Conservation (phyloP, 371 early-diverging fungal genomes). For the Quaeritorhiza haematococci region DNA sequence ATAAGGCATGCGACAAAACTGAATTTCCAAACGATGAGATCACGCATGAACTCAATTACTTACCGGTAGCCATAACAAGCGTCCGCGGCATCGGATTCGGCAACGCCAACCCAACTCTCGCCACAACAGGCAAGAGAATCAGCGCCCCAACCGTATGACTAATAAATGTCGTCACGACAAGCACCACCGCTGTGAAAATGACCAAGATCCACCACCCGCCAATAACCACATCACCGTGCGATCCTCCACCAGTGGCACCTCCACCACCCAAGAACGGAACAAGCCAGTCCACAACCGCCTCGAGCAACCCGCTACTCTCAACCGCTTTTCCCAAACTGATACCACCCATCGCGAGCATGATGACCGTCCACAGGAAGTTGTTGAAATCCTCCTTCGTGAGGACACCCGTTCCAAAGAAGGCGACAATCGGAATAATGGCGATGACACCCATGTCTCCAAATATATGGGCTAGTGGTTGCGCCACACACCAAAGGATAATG, state of each 20-base stretch:
- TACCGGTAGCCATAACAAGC: constrained; percentile 76
- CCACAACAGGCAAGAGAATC: constrained; percentile 76
- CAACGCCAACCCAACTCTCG: constrained; percentile 65
- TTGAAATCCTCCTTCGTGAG: constrained; percentile 93
- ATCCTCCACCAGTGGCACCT: constrained; percentile 33
- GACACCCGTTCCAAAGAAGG: constrained; percentile 85
- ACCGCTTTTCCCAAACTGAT: constrained; percentile 88
- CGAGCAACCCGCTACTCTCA: constrained; percentile 77
- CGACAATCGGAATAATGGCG: constrained; percentile 85
- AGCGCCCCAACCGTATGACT: constrained; percentile 90
- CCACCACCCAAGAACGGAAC: constrained; percentile 58
- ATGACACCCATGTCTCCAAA: constrained; percentile 92
- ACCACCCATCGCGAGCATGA: constrained; percentile 93
- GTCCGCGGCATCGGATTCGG: constrained; percentile 82
- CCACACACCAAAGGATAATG: constrained; percentile 84
- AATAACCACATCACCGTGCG: too few relatives aligned
- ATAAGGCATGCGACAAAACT: neutral
- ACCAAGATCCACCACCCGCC: too few relatives aligned
- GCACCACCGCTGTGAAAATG: constrained; percentile 62
- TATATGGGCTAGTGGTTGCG: constrained; percentile 56
- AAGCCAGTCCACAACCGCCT: constrained; percentile 68
- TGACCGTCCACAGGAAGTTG: constrained; percentile 61
- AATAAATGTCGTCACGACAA: constrained; percentile 86
- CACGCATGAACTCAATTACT: constrained; percentile 2
- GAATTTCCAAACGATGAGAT: neutral